Evolutionary conservation across 257 asterid species (phyloP).

Genomic region (Ajuga chamaepitys): DNA sequence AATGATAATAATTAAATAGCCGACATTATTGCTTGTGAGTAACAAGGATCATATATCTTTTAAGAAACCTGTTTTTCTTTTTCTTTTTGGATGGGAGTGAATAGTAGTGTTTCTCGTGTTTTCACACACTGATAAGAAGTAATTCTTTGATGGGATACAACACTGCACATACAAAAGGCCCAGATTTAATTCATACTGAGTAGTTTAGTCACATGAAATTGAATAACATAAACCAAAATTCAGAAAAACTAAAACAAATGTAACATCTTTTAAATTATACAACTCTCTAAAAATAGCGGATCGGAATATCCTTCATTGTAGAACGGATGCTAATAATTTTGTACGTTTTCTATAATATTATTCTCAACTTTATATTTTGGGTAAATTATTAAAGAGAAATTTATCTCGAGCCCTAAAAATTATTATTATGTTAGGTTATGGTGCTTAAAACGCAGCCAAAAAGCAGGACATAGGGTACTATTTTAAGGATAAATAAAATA

Average conservation of each 20-base stretch:
- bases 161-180: not conserved
- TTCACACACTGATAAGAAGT: not conserved
- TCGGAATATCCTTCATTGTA: no score
- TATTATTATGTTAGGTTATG: not conserved
- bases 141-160: slow-evolving; percentile 4
- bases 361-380: no score
- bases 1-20: no score
- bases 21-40: no score
- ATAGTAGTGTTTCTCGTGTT: not conserved
- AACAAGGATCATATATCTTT: no score
- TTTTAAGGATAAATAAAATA: slow-evolving; percentile 1
- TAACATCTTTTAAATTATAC: no score
- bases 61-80: no score
- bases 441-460: slow-evolving; percentile 25
- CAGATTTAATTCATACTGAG: not conserved
- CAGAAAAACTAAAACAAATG: no score
- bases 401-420: slow-evolving; percentile 35
- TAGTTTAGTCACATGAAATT: not conserved
- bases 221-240: not conserved
- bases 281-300: no score
- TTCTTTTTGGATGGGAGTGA: not conserved
- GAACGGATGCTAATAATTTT: no score
- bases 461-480: slow-evolving; percentile 18
- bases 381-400: not conserved
- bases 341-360: no score